Conservation (phyloP, 768 basidiomycete species). For the Dacryopinax primogenitus region DNA sequence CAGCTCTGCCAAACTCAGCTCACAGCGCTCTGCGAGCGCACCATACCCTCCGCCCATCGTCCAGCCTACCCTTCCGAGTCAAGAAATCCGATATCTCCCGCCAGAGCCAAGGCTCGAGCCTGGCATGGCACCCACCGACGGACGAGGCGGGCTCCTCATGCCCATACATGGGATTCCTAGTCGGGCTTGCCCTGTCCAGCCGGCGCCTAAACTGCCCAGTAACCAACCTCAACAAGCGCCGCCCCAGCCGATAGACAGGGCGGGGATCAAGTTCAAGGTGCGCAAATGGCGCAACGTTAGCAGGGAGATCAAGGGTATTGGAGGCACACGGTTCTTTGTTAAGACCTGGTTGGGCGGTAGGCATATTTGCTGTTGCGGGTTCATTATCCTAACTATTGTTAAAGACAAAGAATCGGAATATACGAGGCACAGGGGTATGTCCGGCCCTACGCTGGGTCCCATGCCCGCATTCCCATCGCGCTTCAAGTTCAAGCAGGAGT, state of each 20-base stretch:
- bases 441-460: background rate
- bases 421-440: background rate
- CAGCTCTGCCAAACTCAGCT: background rate
- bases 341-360: background rate
- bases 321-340: background rate
- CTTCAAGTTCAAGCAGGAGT: conserved; percentile 5
- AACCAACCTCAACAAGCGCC: background rate
- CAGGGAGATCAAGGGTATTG: conserved; percentile 3
- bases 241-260: background rate
- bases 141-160: background rate
- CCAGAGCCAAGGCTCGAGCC: background rate
- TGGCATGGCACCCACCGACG: background rate
- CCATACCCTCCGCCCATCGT: background rate
- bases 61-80: background rate
- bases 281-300: background rate
- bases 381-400: background rate
- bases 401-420: background rate
- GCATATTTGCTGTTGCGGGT: background rate
- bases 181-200: background rate
- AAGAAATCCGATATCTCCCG: conserved; percentile 1
- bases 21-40: background rate
- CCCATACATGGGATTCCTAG: background rate
- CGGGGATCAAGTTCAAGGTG: background rate
- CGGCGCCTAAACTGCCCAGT: background rate
- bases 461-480: background rate